Evolutionary conservation across 768 basidiomycete species (phyloP), one percentile per base, ranked within the genome.

Genomic region (Suillus fuscotomentosus): DNA sequence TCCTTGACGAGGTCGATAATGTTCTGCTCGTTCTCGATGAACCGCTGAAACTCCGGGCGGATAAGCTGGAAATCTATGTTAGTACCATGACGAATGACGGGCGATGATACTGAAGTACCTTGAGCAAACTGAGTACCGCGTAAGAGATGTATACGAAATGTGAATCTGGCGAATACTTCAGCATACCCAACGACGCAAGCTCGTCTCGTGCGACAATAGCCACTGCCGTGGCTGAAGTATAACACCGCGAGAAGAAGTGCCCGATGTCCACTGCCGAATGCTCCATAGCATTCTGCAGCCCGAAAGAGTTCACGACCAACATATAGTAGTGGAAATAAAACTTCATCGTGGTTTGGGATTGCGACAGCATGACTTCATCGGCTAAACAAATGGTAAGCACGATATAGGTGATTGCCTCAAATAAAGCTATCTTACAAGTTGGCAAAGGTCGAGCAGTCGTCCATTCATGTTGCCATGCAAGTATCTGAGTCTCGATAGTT

Each of bases 271-370:
- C 76, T 0, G 84, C 77, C 4, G 85, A 82, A 22, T 86, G 84
- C 76, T 97, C 96, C 63, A 98, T 78, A n/a, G 97, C 94, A 71
- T 97, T 92, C 75, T 99, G 96, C 50, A 99, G 83, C 13, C 97
- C 97, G 70, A 99, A 99, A 1, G 96, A 97, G 73, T 97, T 95
- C 64, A 98, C 79, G 43, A 97, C 92, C 60, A 99, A 85, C 78
- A 87, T 86, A 31, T 89, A 86, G 70, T 97, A 97, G 73, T 93
- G 85, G 78, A 85, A 91, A 74, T 94, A 94, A 72, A 95, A 96
- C 68, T 85, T 80, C 34, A 84, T 82, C 55, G 74, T 71, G 13
- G 72, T 69, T 31, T 67, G 64, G 15, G 60, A 20, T 48, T 78
- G 70, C 36, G 76, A 74, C 60, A 69, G 69, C 64, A 71, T 39